Percentiles rank a stretch among this genome's conserved stretches.
phyloP scores from a whole-genome alignment of 73 alveolate genomes.

The Uronychia setigera region DNA sequence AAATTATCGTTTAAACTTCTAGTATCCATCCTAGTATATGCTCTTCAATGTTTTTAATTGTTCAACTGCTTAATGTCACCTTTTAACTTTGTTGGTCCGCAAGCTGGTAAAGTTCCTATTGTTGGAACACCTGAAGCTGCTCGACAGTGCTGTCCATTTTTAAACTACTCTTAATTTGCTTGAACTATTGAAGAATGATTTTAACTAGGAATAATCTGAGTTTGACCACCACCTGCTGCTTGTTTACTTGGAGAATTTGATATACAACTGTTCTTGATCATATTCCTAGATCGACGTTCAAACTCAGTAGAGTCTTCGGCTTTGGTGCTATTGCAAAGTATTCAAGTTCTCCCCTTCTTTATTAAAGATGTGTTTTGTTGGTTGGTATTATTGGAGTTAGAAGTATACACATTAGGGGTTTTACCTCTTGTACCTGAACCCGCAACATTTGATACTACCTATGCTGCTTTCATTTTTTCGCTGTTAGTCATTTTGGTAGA shows the following conservation, averaged over 20 bases:
- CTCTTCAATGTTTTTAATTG: background rate
- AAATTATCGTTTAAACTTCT: background rate
- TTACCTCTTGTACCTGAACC: too few species aligned
- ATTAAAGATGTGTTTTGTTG: background rate
- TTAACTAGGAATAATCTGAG: background rate
- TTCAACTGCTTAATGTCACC: background rate
- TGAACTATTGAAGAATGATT: background rate
- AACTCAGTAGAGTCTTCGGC: background rate
- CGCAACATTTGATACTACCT: too few species aligned
- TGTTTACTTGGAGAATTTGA: background rate
- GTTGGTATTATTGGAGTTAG: background rate
- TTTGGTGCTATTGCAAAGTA: background rate
- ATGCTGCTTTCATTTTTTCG: background rate
- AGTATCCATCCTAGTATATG: background rate
- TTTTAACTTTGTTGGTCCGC: background rate
- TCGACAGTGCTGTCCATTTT: too few species aligned
- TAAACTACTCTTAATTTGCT: background rate
- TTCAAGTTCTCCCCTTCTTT: background rate
- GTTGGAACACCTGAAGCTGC: too few species aligned
- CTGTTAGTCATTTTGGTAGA: background rate
- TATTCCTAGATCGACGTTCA: background rate
- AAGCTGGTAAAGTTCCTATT: background rate
- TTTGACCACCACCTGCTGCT: background rate
- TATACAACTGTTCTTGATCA: background rate
- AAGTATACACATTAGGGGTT: background rate